Percentiles rank a stretch among this genome's conserved stretches.
These are phyloP conservation scores for Pseudogymnoascus sp. DNA, from an alignment of 2,329 filamentous ascomycete species.

Conservation along the genomic window DNA sequence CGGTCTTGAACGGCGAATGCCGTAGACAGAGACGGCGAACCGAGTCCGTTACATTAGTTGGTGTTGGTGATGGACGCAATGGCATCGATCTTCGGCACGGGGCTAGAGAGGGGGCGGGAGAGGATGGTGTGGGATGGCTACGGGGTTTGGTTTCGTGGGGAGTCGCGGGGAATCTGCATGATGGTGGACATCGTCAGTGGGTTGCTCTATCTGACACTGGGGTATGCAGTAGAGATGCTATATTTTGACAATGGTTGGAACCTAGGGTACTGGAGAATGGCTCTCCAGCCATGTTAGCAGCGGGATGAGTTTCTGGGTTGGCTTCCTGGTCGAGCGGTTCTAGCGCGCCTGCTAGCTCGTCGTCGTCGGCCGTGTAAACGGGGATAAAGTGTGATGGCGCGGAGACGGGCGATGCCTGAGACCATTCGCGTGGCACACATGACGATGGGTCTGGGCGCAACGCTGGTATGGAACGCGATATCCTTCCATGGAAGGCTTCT, in stretches of 20 bases:
- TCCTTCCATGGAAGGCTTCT: conserved; percentile 7
- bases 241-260: background rate
- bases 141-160: background rate
- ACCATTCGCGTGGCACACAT: background rate
- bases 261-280: background rate
- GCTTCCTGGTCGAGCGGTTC: background rate
- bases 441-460: background rate
- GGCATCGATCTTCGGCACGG: background rate
- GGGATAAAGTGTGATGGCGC: background rate
- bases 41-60: background rate
- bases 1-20: background rate
- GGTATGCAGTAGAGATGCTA: background rate
- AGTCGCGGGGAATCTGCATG: background rate
- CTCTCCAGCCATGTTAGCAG: background rate
- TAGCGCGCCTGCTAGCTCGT: background rate
- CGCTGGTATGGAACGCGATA: background rate
- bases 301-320: background rate
- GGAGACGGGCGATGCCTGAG: background rate
- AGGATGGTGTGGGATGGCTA: background rate
- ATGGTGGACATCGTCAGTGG: background rate
- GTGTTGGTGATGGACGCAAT: background rate
- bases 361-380: background rate
- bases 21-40: background rate
- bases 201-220: background rate
- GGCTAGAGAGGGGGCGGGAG: background rate